These are phyloP conservation scores for Tetracladium setigerum DNA, from an alignment of 495 filamentous ascomycete species.

Conservation along the genomic window DNA sequence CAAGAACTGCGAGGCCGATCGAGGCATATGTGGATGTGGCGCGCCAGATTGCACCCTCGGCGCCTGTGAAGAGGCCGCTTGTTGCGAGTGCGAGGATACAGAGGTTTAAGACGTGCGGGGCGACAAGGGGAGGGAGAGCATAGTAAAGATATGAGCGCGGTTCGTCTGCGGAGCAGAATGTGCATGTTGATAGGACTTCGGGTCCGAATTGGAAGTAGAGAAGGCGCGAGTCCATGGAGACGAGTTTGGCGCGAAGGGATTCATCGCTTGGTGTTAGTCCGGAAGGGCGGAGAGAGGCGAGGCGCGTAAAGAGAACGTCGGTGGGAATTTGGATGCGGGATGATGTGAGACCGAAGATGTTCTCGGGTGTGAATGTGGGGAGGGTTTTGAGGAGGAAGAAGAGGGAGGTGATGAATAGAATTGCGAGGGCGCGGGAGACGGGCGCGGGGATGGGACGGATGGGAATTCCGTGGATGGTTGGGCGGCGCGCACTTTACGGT, in stretches of 20 bases:
- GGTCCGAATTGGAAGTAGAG: constrained; percentile 81
- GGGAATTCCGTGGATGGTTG: constrained; percentile 38
- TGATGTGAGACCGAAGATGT: constrained; percentile 70
- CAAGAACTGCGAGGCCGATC: constrained; percentile 48
- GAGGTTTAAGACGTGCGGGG: constrained; percentile 74
- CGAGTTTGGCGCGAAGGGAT: constrained; percentile 57
- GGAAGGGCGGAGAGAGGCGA: constrained; percentile 49
- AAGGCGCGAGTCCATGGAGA: constrained; percentile 60
- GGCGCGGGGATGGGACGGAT: constrained; percentile 51
- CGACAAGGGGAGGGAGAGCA: constrained; percentile 62
- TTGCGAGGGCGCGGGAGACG: constrained; percentile 44
- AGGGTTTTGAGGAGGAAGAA: constrained; percentile 56
- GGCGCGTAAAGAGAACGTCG: constrained; percentile 78
- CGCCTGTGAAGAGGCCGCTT: constrained; percentile 43
- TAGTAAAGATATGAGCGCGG: constrained; percentile 69
- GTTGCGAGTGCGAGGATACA: constrained; percentile 60
- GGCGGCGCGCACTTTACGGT: constrained; percentile 50
- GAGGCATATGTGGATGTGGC: constrained; percentile 56
- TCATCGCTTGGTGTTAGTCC: constrained; percentile 53
- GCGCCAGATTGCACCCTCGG: constrained; percentile 59
- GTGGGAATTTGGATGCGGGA: constrained; percentile 78
- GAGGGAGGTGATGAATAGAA: constrained; percentile 51
- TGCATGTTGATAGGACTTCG: constrained; percentile 59
- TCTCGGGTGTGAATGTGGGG: constrained; percentile 64
- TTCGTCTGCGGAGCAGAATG: constrained; percentile 74